Percentiles rank a stretch among this genome's conserved stretches.
Conservation (phyloP, 805 yeast species). For the fission yeast (Schizosaccharomyces pombe) region ASM294v3 CU329670.1:5068501-5069000, state of each 20-base stretch:
- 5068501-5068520: conserved; percentile 36
- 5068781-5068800: conserved; percentile 33
- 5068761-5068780: conserved; percentile 35
- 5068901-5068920: conserved; percentile 82
- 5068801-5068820: conserved; percentile 40
- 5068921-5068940: conserved; percentile 88
- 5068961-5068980: conserved; percentile 32
- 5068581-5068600: conserved; percentile 37
- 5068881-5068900: conserved; percentile 86
- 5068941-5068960: conserved; percentile 91
- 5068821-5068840: conserved; percentile 41
- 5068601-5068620: conserved; percentile 33
- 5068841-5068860: conserved; percentile 36
- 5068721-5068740: conserved; percentile 38
- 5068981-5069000: conserved; percentile 27
- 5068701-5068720: conserved; percentile 19
- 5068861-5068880: conserved; percentile 47
- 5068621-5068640: conserved; percentile 34
- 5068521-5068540: conserved; percentile 27
- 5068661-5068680: conserved; percentile 39
- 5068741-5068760: conserved; percentile 35
- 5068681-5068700: conserved; percentile 25
- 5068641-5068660: conserved; percentile 40
- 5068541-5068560: conserved; percentile 45
- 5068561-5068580: conserved; percentile 43